Evolutionary conservation across 2,329 filamentous ascomycete species (phyloP), one percentile per base, ranked within the genome.

Genomic region (Diplodia corticola): DNA sequence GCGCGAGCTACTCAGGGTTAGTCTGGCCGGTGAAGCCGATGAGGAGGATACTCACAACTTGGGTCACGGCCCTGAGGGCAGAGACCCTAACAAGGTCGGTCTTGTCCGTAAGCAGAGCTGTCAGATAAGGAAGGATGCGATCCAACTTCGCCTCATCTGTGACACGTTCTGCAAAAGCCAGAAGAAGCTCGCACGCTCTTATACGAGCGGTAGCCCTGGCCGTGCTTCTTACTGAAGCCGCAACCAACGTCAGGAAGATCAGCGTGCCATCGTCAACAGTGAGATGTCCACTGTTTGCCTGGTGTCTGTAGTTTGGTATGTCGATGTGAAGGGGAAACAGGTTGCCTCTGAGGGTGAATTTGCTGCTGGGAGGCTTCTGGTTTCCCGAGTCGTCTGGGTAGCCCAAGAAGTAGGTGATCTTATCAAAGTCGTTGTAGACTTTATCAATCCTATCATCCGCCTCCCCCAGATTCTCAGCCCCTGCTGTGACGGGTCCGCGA

Each of bases 61-160:
- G 93, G 0, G 94, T 94, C 70, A 98, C 86, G 4, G 92, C 91
- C 65, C 94, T 86, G 51, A 98, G 85, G 3, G 93, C 93, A 26
- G 93, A 88, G 57, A 97, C 88, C 54, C 92, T 90, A 15, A 99
- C 94, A 71, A 91, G 84, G 69, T 97, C 92, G 1, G 90, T 88
- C 70, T 89, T 88, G 74, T 99, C 95, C 67, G 88, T 89, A 13
- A 99, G 82, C 30, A 98, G 79, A 5, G 88, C 86, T 80, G 97
- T 91, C 40, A 98, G 81, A 75, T 97, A 97, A 1, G 95, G 95
- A 59, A 99, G 81, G 26, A 98, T 91, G 59, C 95, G 88, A 77
- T 99, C 96, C 57, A 99, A 82, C 77, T 97, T 98, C 3, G 93
- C 93, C 79, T 99, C 95, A 75, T 99, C 96, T 0, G 94, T 96